Conservation (phyloP, 257 asterid species). For the Ilex asprella region DNA sequence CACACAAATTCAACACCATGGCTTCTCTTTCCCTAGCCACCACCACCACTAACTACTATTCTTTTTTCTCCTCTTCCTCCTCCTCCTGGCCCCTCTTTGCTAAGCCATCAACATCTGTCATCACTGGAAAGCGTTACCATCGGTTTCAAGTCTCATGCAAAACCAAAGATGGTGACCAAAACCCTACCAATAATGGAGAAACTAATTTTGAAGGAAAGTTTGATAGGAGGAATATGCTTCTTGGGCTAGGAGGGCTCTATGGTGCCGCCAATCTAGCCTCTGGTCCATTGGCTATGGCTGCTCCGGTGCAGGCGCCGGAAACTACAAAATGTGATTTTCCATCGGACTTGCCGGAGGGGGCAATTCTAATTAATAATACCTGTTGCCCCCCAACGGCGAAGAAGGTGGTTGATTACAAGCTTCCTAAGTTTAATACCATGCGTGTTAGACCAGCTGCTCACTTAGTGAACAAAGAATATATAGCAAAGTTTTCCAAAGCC, state of each 20-base stretch:
- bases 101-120: neutral
- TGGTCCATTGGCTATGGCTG: neutral
- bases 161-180: neutral
- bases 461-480: neutral
- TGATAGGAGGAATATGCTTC: neutral
- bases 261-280: neutral
- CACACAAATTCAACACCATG: neutral
- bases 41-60: neutral
- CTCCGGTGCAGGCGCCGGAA: neutral
- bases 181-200: neutral
- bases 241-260: constrained; percentile 1
- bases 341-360: neutral
- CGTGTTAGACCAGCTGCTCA: neutral
- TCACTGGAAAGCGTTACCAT: neutral
- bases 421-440: neutral
- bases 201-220: neutral
- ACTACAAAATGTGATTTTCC: neutral
- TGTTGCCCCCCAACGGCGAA: neutral
- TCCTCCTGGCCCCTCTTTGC: neutral
- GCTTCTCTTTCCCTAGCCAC: neutral
- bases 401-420: neutral
- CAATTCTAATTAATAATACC: neutral
- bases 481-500: neutral
- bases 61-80: neutral
- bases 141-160: neutral